phyloP scores from a whole-genome alignment of 2,329 filamentous ascomycete species.

The Cordyceps cateniannulata region DNA sequence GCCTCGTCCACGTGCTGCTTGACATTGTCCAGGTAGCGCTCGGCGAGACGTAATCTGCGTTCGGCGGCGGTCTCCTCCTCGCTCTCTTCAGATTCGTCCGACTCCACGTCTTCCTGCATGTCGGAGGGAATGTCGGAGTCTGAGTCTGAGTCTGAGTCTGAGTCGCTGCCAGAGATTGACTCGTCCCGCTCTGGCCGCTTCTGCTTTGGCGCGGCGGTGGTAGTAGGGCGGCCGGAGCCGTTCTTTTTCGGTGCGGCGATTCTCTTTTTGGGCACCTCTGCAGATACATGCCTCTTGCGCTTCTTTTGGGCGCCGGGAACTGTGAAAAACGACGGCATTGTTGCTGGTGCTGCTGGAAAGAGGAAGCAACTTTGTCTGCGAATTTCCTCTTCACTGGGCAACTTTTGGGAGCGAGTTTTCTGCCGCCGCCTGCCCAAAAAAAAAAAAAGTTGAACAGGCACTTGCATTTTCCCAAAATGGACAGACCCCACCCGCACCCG shows the following conservation, averaged over 20 bases:
- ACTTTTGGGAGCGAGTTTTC: neutral
- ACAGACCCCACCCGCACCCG: slow-evolving; percentile 16
- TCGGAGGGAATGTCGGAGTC: slow-evolving; percentile 35
- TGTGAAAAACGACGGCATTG: slow-evolving; percentile 96
- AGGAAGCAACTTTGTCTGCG: neutral
- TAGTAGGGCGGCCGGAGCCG: slow-evolving; percentile 22
- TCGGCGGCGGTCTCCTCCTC: slow-evolving; percentile 87
- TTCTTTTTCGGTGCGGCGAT: slow-evolving; percentile 40
- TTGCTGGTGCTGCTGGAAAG: slow-evolving; percentile 19
- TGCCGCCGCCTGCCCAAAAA: slow-evolving; percentile 19
- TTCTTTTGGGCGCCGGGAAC: slow-evolving; percentile 82
- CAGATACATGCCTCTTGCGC: slow-evolving; percentile 63
- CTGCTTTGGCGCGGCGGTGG: slow-evolving; percentile 32
- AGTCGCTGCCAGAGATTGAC: slow-evolving; percentile 82
- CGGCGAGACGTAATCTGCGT: slow-evolving; percentile 76
- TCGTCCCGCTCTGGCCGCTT: slow-evolving; percentile 52
- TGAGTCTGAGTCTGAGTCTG: slow-evolving; percentile 59
- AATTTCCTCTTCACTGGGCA: neutral
- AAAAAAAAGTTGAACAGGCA: slow-evolving; percentile 34
- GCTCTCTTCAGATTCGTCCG: slow-evolving; percentile 44
- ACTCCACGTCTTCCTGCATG: slow-evolving; percentile 38
- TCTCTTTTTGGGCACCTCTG: slow-evolving; percentile 54
- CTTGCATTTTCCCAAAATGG: slow-evolving; percentile 10
- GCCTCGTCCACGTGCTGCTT: slow-evolving; percentile 71
- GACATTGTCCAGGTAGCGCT: slow-evolving; percentile 89